Percentiles rank a stretch among this genome's conserved stretches.
Conservation (phyloP, 495 filamentous ascomycete genomes). For the Darksidea phi region DNA sequence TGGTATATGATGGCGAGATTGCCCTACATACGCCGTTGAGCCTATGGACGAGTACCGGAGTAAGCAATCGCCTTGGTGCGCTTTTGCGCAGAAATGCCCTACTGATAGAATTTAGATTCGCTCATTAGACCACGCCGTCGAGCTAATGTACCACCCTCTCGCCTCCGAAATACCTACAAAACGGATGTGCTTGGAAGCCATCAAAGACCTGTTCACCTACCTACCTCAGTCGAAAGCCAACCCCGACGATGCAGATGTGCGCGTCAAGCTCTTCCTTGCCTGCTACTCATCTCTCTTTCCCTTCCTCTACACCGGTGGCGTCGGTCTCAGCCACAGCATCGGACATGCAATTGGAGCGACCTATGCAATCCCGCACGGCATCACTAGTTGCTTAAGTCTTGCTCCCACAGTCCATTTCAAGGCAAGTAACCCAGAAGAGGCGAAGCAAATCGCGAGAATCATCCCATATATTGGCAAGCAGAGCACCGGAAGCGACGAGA, state of each 20-base stretch:
- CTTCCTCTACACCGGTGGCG: slow-evolving; percentile 33
- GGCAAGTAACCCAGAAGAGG: slow-evolving; percentile 33
- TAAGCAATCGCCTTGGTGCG: slow-evolving; percentile 2
- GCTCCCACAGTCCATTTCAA: slow-evolving; percentile 37
- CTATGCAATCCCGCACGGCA: slow-evolving; percentile 38
- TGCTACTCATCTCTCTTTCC: slow-evolving; percentile 33
- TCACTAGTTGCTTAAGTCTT: slow-evolving; percentile 37
- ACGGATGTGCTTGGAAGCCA: slow-evolving; percentile 31
- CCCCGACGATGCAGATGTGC: slow-evolving; percentile 27
- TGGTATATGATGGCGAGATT: slow-evolving; percentile 37
- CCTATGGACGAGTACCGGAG: slow-evolving; percentile 37
- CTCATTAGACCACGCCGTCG: slow-evolving; percentile 38
- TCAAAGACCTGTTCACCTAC: slow-evolving; percentile 33
- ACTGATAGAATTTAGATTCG: slow-evolving; percentile 18
- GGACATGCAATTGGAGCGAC: slow-evolving; percentile 37
- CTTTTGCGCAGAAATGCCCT: neutral
- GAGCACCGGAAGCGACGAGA: slow-evolving; percentile 29
- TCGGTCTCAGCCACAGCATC: slow-evolving; percentile 37
- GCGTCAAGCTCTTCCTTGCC: slow-evolving; percentile 31
- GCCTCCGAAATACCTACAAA: slow-evolving; percentile 37
- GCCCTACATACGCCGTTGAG: slow-evolving; percentile 33
- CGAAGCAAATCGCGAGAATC: slow-evolving; percentile 36
- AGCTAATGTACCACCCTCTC: slow-evolving; percentile 38
- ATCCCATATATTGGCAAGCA: slow-evolving; percentile 33
- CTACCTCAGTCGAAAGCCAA: slow-evolving; percentile 33